Evolutionary conservation across 352 stramenopile genomes (phyloP), one percentile per base, ranked within the genome.

Genomic region (Pythium grandisporangium): DNA sequence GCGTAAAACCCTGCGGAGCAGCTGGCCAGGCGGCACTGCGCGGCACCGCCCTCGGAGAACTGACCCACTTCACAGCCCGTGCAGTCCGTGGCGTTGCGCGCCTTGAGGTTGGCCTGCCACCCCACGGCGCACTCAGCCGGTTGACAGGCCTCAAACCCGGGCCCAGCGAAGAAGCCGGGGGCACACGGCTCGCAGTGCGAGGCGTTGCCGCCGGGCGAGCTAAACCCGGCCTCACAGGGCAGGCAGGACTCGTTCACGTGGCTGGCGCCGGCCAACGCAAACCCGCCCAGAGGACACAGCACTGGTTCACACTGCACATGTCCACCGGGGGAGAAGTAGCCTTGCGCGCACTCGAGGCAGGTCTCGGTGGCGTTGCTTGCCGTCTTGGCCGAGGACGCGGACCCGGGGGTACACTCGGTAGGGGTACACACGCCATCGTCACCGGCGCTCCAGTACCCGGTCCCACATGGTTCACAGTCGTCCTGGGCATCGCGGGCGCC

Each of bases 51-150:
- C 13, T 61, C 50, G 2, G 65, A 73, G 41, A 50, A 77, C 6
- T 62, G 43, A 5, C 65, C 65, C 14, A 66, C 66, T 26, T 64
- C 58, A 12, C 61, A 77, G 24, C 54, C 61, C 20, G 48, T 67
- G 53, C 65, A 77, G 44, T 77, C 65, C 0, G 59, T 60, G 2
- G 62, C 48, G 41, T 77, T 72, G 29, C 45, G 50, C 6, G 65
- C 65, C 22, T 43, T 7, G 10, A 27, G 23, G 39, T 73, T 71
- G 6, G 65, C 58, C 35, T 77, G 30, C 61, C 58, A 73, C 3
- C 61, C 65, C 12, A 45, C 23, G 17, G 54, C 55, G 30, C 65
- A 77, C 41, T 64, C 29, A 0, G 65, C 62, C 6, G 65, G 51
- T 0, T 45, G 23, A 37, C 65, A 77, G 33, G 39, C 11, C 1